Conservation (phyloP, 257 asterid species). For the Osmanthus fragrans region DNA sequence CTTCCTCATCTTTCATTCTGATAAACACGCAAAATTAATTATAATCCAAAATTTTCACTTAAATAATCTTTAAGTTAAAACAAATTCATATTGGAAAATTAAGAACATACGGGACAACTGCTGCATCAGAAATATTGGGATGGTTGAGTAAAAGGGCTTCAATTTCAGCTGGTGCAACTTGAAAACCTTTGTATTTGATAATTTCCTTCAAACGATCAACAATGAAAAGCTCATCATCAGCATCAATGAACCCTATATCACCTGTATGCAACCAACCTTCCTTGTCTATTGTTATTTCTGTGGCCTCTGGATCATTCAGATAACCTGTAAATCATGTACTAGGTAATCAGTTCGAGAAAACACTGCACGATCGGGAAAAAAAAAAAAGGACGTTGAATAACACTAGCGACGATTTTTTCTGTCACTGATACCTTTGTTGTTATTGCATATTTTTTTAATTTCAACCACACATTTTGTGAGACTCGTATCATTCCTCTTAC, state of each 20-base stretch:
- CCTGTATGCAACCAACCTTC: constrained; percentile 94
- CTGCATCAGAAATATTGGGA: constrained; percentile 76
- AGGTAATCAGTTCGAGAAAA: too few relatives aligned
- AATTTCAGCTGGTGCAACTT: constrained; percentile 92
- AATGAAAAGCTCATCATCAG: constrained; percentile 81
- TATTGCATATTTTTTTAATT: too few relatives aligned
- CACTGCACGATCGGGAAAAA: too few relatives aligned
- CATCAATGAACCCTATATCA: constrained; percentile 77
- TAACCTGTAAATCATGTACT: constrained; percentile 48
- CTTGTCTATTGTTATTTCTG: constrained; percentile 68
- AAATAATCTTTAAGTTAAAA: not conserved
- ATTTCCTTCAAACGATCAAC: constrained; percentile 85
- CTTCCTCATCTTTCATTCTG: constrained; percentile 81
- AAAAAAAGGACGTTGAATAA: too few relatives aligned
- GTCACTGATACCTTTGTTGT: too few relatives aligned
- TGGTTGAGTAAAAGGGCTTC: constrained; percentile 81
- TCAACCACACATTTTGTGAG: too few relatives aligned
- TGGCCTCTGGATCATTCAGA: constrained; percentile 66
- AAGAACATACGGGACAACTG: constrained; percentile 69
- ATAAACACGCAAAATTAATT: not conserved
- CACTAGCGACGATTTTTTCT: too few relatives aligned
- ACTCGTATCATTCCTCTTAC: too few relatives aligned
- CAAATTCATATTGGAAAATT: not conserved
- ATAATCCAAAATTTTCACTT: not conserved
- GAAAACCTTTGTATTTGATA: constrained; percentile 87